A percentile compares a stretch with the other conserved stretches of the same genome.
Conservation (phyloP, 1,284 basidiomycete genomes). For the Pseudomicrostroma phylloplanum region DNA sequence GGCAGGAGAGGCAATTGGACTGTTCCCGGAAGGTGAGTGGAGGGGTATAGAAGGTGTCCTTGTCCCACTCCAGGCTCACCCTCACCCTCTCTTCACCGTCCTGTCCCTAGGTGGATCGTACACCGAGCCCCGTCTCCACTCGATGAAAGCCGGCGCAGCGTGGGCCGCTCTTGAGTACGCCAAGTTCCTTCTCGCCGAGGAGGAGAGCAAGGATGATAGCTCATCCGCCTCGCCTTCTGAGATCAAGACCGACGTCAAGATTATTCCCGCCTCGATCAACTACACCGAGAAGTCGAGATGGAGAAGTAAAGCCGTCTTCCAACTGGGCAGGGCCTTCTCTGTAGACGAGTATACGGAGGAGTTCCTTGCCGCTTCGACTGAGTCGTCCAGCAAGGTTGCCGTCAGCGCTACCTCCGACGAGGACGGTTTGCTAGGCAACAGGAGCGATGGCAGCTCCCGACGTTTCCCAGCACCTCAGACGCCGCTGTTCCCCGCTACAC, state of each 20-base stretch:
- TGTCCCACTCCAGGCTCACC: neutral
- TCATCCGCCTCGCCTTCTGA: neutral
- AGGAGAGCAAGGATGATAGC: constrained; percentile 2
- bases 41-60: neutral
- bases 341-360: constrained; percentile 70
- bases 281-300: constrained; percentile 95
- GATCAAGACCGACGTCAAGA: constrained; percentile 54
- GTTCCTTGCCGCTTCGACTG: constrained; percentile 56
- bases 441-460: neutral
- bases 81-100: neutral
- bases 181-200: constrained; percentile 50
- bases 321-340: constrained; percentile 70
- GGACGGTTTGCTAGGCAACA: neutral
- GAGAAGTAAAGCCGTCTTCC: constrained; percentile 61
- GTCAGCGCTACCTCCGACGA: constrained; percentile 1
- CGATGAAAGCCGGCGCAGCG: constrained; percentile 89
- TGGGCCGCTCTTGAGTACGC: constrained; percentile 91
- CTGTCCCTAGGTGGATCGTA: constrained; percentile 47
- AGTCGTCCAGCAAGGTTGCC: neutral
- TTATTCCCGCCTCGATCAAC: constrained; percentile 80
- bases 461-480: constrained; percentile 1
- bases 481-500: neutral
- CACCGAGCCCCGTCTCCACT: constrained; percentile 83
- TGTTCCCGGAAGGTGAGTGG: constrained; percentile 77
- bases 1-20: constrained; percentile 70